Evolutionary conservation across 371 early-diverging fungal species (phyloP).

Genomic region (Mycotypha africana): DNA sequence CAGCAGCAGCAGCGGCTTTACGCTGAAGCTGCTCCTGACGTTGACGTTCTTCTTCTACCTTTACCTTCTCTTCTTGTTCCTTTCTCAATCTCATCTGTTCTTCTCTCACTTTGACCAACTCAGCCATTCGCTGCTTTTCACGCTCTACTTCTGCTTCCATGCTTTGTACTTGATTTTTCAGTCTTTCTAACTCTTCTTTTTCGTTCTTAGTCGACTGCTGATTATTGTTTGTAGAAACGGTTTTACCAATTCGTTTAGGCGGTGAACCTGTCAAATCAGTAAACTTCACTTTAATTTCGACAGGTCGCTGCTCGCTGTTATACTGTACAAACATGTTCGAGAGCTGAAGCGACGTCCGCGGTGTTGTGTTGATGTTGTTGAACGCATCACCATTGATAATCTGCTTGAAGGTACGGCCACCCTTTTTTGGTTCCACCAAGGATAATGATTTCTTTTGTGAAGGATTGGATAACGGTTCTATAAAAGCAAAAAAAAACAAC

Average conservation of each 20-base stretch:
- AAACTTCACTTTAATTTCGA: no score
- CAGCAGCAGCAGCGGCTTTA: no score
- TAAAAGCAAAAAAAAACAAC: no score
- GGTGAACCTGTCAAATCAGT: no score
- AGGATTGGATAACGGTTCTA: constrained; percentile 39
- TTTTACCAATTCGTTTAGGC: constrained; percentile 4
- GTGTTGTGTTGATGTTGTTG: no score
- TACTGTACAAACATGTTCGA: no score
- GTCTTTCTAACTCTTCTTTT: background rate
- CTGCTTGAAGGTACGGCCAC: constrained; percentile 7
- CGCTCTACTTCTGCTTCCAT: background rate
- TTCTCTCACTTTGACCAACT: background rate
- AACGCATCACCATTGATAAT: constrained; percentile 29
- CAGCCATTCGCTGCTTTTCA: no score
- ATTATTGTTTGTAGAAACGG: background rate
- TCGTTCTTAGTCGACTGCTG: background rate
- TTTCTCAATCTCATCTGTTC: constrained; percentile 3
- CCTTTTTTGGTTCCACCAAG: constrained; percentile 38
- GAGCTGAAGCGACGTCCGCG: constrained; percentile 1
- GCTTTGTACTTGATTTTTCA: background rate
- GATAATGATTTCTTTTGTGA: constrained; percentile 16
- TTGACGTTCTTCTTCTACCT: constrained; percentile 5
- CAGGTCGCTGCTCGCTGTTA: no score
- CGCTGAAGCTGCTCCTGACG: no score
- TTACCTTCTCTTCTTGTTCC: background rate